phyloP scores from a whole-genome alignment of 176 grass and related monocot genomes.

The Carex parvula region DNA sequence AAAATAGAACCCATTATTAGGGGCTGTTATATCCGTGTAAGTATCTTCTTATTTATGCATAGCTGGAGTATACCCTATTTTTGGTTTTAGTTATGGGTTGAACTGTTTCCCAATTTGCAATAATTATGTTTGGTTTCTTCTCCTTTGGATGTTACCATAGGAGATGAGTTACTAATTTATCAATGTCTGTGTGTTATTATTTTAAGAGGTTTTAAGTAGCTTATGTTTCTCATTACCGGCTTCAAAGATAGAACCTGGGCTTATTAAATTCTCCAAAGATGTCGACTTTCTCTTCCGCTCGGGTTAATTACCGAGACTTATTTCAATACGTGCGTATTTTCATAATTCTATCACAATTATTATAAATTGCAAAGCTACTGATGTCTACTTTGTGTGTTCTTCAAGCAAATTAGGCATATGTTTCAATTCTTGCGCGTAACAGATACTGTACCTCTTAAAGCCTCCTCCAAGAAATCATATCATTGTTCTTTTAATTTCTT shows the following conservation, averaged over 20 bases:
- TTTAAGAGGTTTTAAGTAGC: conserved; percentile 7
- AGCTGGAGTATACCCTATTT: neutral
- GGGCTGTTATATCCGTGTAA: neutral
- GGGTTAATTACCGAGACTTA: neutral
- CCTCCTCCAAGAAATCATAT: neutral
- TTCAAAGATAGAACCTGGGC: neutral
- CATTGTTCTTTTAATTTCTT: neutral
- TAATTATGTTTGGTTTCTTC: conserved; percentile 17
- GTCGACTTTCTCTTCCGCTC: neutral
- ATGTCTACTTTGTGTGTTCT: neutral
- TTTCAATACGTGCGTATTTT: neutral
- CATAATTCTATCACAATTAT: neutral
- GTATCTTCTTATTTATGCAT: neutral
- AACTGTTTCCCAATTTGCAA: neutral
- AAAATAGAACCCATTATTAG: neutral
- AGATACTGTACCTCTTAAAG: neutral
- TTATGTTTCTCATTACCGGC: neutral
- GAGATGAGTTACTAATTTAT: conserved; percentile 9
- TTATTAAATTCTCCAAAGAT: neutral
- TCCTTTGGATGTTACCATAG: neutral
- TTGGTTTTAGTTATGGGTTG: conserved; percentile 6
- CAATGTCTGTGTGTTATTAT: neutral
- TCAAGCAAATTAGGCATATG: neutral
- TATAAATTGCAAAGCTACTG: neutral
- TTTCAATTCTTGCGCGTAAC: neutral